These are phyloP conservation scores for Crithidia acanthocephali DNA, from an alignment of 208 protist genomes.

Conservation along the genomic window DNA sequence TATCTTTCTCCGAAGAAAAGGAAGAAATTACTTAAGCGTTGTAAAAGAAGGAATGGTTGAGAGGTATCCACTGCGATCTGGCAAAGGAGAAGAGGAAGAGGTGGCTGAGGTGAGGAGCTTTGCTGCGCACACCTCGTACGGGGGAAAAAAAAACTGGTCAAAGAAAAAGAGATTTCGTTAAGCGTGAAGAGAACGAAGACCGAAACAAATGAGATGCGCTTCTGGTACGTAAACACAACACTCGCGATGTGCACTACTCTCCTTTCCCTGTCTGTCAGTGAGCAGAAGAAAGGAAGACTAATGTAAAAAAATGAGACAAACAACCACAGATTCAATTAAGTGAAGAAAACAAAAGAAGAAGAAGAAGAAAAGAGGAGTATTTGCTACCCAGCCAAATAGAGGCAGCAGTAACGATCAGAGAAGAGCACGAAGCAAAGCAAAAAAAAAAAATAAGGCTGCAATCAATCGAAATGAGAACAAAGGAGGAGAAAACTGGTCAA, in stretches of 20 bases:
- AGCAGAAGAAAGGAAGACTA: no score
- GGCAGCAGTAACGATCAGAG: not conserved
- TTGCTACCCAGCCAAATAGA: no score
- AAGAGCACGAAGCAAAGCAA: not conserved
- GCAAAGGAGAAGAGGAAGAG: slow-evolving; percentile 8
- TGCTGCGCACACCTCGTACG: not conserved
- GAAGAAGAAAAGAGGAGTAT: not conserved
- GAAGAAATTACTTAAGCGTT: no score
- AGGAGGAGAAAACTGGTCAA: not conserved
- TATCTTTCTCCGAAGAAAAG: no score
- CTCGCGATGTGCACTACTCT: no score
- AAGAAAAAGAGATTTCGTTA: not conserved
- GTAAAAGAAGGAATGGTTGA: not conserved
- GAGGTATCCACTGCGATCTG: not conserved
- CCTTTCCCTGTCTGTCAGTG: no score
- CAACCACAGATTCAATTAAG: no score
- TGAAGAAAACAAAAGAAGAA: not conserved
- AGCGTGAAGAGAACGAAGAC: not conserved
- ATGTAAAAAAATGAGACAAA: no score
- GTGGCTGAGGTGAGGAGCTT: not conserved
- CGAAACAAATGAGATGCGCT: not conserved
- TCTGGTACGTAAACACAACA: not conserved
- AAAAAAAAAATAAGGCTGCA: not conserved
- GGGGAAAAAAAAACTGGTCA: not conserved
- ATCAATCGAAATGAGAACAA: not conserved